Conservation (phyloP, 345 rosid species). For the Pistacia vera region DNA sequence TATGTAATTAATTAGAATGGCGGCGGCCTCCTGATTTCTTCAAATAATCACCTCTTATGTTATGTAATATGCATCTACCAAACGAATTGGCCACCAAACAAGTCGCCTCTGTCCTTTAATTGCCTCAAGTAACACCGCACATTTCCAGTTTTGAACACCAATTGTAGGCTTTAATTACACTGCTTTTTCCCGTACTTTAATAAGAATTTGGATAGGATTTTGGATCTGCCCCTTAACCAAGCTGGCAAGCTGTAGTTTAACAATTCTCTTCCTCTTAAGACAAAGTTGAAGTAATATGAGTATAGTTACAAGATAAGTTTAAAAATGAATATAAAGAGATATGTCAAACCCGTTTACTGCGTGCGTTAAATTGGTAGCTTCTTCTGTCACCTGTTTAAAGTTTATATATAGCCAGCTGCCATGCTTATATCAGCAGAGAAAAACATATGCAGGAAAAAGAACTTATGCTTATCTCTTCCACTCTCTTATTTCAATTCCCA, state of each 20-base stretch:
- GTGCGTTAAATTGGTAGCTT: neutral
- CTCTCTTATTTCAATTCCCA: neutral
- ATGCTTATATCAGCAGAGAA: neutral
- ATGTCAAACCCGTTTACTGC: neutral
- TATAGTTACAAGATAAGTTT: neutral
- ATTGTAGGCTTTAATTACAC: neutral
- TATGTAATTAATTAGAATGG: neutral
- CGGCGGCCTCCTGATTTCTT: neutral
- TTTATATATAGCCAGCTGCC: slow-evolving; percentile 3
- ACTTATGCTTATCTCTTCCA: neutral
- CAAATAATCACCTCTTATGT: neutral
- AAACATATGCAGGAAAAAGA: neutral
- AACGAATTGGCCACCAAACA: neutral
- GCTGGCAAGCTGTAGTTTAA: too few species aligned
- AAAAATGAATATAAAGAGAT: neutral
- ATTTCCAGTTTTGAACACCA: neutral
- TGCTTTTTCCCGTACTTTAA: neutral
- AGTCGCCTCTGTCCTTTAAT: neutral
- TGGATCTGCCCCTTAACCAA: too few species aligned
- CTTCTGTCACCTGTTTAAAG: neutral
- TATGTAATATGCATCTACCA: too few species aligned
- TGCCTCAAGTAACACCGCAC: neutral
- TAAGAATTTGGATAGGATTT: too few species aligned
- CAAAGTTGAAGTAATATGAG: too few species aligned
- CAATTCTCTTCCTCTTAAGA: too few species aligned